Evolutionary conservation across 148 eudicot species (phyloP), one percentile per base, ranked within the genome.

Genomic region (Euryodendron excelsum): DNA sequence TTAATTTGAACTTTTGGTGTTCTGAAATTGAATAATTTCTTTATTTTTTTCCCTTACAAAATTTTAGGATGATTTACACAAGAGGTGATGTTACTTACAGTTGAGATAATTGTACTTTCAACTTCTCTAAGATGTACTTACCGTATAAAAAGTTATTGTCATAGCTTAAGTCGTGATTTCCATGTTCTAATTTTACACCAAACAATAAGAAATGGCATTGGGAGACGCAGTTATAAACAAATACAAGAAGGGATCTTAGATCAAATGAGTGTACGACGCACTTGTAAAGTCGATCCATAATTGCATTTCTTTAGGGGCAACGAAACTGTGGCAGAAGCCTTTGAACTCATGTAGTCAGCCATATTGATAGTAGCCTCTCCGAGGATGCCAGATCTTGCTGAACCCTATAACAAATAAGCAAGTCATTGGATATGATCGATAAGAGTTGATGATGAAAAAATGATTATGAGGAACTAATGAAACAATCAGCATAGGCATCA

Each of bases 351-450:
- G 44, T 85, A 81, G 50, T 77, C 83, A 13, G 83, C 82, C 79
- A 92, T 67, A 80, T 92, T 88, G 77, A 92, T 60, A 45, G 74
- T 80, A 82, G 86, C 87, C 81, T 92, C 97, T 72, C 97, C 97
- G 63, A 92, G 97, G 74, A 89, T 78, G 39, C 91, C 88, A 68
- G 97, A 89, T 77, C 91, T 90, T 59, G 91, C 84, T 69, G 97
- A 83, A 72, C 94, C 94, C 97, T 92, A 73, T 45, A 84, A 34
- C 17, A 59, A 62, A 70, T 56, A 83, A 23, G 78, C 65, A 70
- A 55, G 25, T 72, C n/a, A 55, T 33, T 21, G 30, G 37, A 23
- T 41, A 34, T 9, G 62, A 72, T 53, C 39, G 33, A 12, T 45
- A 52, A 52, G 34, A 27, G 75, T n/a, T 56, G n/a, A n/a, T n/a